These are phyloP conservation scores for Annulohypoxylon nitens DNA, from an alignment of 495 filamentous ascomycete genomes.

Conservation along the genomic window DNA sequence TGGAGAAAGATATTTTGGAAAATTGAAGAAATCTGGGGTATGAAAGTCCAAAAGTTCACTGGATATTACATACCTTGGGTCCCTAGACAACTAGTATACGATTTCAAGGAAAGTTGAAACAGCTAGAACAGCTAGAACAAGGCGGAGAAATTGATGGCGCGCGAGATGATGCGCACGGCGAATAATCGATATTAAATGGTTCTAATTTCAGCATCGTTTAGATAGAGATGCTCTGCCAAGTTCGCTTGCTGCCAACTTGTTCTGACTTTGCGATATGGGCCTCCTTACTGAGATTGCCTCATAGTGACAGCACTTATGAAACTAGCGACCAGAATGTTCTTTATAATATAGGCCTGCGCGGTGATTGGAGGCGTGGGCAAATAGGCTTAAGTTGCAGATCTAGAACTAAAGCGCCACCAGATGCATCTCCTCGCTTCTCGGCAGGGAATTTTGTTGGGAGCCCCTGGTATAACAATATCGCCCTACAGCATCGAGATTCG, in stretches of 20 bases:
- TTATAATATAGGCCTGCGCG: conserved; percentile 28
- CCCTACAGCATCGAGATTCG: conserved; percentile 15
- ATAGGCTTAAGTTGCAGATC: conserved; percentile 45
- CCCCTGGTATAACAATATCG: conserved; percentile 25
- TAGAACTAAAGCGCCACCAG: conserved; percentile 31
- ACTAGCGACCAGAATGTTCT: conserved; percentile 40
- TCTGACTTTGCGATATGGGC: conserved; percentile 24
- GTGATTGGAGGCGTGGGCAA: conserved; percentile 36
- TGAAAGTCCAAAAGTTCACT: background rate
- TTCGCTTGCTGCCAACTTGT: conserved; percentile 6
- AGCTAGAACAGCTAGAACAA: background rate
- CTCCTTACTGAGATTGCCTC: conserved; percentile 16
- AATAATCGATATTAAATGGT: conserved; percentile 25
- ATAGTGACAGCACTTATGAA: conserved; percentile 19
- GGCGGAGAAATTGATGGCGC: conserved; percentile 1
- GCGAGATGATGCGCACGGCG: conserved; percentile 3
- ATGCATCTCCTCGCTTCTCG: conserved; percentile 25
- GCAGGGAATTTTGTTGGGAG: conserved; percentile 39
- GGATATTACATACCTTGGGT: no score
- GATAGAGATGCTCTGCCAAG: conserved; percentile 29
- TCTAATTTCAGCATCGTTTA: conserved; percentile 40
- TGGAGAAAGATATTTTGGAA: conserved; percentile 8
- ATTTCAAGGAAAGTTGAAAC: background rate
- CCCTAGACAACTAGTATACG: background rate
- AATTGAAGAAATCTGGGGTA: background rate